phyloP scores from a whole-genome alignment of 2,329 filamentous ascomycete genomes.

The Huntiella decipiens region DNA sequence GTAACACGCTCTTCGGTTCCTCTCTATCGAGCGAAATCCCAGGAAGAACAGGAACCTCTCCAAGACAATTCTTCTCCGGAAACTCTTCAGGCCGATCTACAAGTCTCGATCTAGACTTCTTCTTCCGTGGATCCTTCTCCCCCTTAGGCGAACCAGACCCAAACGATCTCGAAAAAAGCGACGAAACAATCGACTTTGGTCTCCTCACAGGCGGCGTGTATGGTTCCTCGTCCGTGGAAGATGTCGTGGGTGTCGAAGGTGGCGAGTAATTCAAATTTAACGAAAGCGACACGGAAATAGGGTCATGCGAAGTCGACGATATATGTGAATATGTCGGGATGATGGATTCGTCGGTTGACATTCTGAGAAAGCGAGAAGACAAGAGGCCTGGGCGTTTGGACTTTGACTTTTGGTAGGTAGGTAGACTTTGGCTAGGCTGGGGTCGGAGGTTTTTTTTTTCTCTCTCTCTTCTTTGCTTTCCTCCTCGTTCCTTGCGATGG shows the following conservation, averaged over 20 bases:
- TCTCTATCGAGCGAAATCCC: no score
- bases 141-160: slow-evolving; percentile 1
- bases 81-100: neutral
- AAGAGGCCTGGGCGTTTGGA: no score
- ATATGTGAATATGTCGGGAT: neutral
- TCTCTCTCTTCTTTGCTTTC: no score
- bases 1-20: no score
- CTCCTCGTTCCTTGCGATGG: no score
- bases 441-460: no score
- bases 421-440: no score
- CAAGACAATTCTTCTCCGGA: no score
- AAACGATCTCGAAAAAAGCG: slow-evolving; percentile 7
- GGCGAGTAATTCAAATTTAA: neutral
- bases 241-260: slow-evolving; percentile 1
- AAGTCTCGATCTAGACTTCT: slow-evolving; percentile 2
- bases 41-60: no score
- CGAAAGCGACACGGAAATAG: slow-evolving; percentile 2
- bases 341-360: no score
- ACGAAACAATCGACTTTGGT: slow-evolving; percentile 5
- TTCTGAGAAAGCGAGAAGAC: no score
- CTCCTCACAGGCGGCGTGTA: slow-evolving; percentile 2
- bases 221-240: neutral
- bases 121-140: slow-evolving; percentile 4
- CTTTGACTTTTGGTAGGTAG: no score
- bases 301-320: neutral